phyloP scores from a whole-genome alignment of 257 asterid genomes.

The Solanum bukasovii region DNA sequence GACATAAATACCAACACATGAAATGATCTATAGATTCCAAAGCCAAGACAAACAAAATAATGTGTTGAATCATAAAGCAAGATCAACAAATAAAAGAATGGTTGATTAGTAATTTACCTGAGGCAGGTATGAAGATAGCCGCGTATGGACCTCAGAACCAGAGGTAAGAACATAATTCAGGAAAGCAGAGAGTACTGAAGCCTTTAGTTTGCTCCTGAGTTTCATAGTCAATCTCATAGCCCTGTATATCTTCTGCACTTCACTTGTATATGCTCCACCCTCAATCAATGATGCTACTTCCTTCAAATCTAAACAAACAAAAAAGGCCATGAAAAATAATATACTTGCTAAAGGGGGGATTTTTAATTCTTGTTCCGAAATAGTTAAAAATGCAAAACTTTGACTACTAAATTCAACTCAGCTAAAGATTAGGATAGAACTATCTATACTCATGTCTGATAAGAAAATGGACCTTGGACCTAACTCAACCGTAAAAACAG shows the following conservation, averaged over 20 bases:
- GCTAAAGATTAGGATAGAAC: neutral
- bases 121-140: conserved; percentile 43
- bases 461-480: neutral
- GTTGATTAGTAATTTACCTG: conserved; percentile 22
- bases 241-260: conserved; percentile 53
- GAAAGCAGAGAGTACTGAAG: conserved; percentile 43
- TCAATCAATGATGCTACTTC: conserved; percentile 59
- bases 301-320: conserved; percentile 34
- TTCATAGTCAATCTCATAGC: conserved; percentile 69
- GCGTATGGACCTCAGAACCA: conserved; percentile 59
- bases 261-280: conserved; percentile 64
- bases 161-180: conserved; percentile 42
- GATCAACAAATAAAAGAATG: neutral
- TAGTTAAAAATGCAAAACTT: neutral
- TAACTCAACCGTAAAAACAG: neutral
- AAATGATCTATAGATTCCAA: neutral
- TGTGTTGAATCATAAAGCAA: neutral
- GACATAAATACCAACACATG: neutral
- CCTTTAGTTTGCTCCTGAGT: conserved; percentile 47
- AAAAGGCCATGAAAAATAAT: neutral
- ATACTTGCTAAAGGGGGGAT: neutral
- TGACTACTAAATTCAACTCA: neutral
- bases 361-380: neutral
- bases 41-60: neutral
- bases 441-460: neutral